Conservation (phyloP, 805 yeast genomes). For the Yamadazyma kitorensis region DNA sequence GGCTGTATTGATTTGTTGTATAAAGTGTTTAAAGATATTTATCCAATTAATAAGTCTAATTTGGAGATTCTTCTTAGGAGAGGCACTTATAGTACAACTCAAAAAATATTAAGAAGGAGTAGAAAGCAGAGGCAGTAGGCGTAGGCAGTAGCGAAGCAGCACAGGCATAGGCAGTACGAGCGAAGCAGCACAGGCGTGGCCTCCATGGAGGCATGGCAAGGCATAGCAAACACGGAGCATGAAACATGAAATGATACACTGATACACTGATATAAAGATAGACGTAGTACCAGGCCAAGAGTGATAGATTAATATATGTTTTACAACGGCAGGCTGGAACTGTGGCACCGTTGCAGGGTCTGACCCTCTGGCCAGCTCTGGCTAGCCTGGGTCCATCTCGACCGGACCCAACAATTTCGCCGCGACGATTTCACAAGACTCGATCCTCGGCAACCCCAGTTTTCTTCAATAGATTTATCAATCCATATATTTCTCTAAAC, state of each 20-base stretch:
- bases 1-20: conserved; percentile 5
- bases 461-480: not conserved
- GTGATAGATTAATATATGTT: not conserved
- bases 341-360: no score
- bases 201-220: not conserved
- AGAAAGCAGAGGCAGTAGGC: conserved; percentile 1
- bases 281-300: not conserved
- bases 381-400: no score
- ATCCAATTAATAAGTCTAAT: conserved; percentile 5
- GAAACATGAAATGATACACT: not conserved
- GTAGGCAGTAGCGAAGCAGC: not conserved
- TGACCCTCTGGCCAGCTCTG: no score
- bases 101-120: not conserved
- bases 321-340: no score
- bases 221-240: not conserved
- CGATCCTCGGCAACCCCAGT: conserved; percentile 1
- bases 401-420: no score
- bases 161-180: not conserved
- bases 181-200: not conserved
- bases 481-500: not conserved
- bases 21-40: conserved; percentile 6
- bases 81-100: conserved; percentile 7
- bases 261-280: not conserved
- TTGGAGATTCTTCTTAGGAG: conserved; percentile 6
- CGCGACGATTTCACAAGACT: conserved; percentile 3